Conservation (phyloP, 306 rosid genomes). For the Oemleria cerasiformis region DNA sequence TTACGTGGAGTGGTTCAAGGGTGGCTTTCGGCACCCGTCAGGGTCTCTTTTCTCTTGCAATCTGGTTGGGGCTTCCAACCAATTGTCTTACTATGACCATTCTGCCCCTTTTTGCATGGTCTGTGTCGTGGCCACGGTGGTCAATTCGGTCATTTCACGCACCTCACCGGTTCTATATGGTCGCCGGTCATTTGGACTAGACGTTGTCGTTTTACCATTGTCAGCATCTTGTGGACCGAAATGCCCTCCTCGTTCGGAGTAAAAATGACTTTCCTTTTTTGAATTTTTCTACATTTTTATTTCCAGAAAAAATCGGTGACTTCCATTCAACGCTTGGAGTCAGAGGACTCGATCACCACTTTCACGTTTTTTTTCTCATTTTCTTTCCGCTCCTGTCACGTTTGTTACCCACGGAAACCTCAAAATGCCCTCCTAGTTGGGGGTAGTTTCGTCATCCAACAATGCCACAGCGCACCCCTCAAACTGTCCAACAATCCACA, state of each 20-base stretch:
- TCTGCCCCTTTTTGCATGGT: constrained; percentile 27
- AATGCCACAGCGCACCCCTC: not conserved
- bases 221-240: constrained; percentile 15
- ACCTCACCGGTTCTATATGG: not conserved
- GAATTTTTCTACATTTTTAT: not conserved
- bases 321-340: constrained; percentile 48
- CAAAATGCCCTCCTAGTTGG: constrained; percentile 26
- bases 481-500: not conserved
- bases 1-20: constrained; percentile 23
- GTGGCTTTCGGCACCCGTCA: constrained; percentile 19
- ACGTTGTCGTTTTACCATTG: constrained; percentile 5
- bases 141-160: constrained; percentile 6
- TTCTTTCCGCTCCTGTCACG: constrained; percentile 22
- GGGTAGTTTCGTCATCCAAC: constrained; percentile 14
- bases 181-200: constrained; percentile 18
- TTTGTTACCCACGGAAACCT: constrained; percentile 20
- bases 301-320: constrained; percentile 32
- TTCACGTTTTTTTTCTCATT: constrained; percentile 40
- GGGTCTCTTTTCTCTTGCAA: constrained; percentile 13
- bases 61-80: constrained; percentile 18
- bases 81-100: constrained; percentile 6
- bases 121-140: constrained; percentile 19
- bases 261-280: not conserved
- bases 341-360: constrained; percentile 26
- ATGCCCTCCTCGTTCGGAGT: constrained; percentile 18